Percentiles rank a stretch among this genome's conserved stretches.
These are phyloP conservation scores for Penicillium tannophilum DNA, from an alignment of 495 filamentous ascomycete genomes.

Conservation along the genomic window DNA sequence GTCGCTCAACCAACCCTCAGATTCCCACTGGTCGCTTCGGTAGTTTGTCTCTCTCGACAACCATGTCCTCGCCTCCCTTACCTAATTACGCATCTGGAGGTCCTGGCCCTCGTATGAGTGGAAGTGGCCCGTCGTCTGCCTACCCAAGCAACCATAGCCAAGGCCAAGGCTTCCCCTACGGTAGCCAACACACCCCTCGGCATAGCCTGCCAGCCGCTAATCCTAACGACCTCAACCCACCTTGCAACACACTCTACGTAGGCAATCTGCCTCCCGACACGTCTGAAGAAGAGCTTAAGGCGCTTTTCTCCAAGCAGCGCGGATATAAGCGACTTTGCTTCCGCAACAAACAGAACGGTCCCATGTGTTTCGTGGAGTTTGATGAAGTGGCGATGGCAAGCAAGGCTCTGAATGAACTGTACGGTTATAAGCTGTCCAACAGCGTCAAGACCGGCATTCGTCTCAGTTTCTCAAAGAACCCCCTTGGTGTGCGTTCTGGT, in stretches of 20 bases:
- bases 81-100: constrained; percentile 46
- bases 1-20: constrained; percentile 75
- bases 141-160: constrained; percentile 63
- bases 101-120: constrained; percentile 40
- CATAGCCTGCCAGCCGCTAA: constrained; percentile 87
- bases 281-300: constrained; percentile 94
- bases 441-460: constrained; percentile 95
- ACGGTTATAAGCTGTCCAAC: constrained; percentile 86
- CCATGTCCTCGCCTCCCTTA: constrained; percentile 55
- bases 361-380: constrained; percentile 99
- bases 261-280: constrained; percentile 94
- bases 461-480: constrained; percentile 98
- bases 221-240: constrained; percentile 95
- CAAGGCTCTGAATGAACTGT: constrained; percentile 88
- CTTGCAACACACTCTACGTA: constrained; percentile 97
- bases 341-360: constrained; percentile 96
- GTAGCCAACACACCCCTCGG: constrained; percentile 60
- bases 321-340: constrained; percentile 97
- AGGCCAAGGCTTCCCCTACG: constrained; percentile 57
- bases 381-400: constrained; percentile 94
- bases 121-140: constrained; percentile 56
- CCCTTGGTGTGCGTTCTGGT: constrained; percentile 84
- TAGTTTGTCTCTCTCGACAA: constrained; percentile 70
- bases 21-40: constrained; percentile 71
- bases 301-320: constrained; percentile 89